Evolutionary conservation across 2,329 filamentous ascomycete species (phyloP), one percentile per base, ranked within the genome.

Genomic region (Calonectria pteridis): DNA sequence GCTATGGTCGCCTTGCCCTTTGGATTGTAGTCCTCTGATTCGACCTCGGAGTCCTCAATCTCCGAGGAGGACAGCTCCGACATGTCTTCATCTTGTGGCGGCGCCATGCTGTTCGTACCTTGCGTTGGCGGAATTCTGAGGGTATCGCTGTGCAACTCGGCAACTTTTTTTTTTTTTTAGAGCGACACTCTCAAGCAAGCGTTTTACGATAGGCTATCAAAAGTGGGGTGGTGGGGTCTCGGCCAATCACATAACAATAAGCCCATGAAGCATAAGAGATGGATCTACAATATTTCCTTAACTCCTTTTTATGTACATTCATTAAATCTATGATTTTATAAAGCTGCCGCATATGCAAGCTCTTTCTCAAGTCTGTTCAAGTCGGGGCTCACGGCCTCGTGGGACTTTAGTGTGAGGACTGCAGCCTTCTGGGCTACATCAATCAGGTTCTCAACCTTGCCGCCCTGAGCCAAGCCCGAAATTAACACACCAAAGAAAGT

Each of bases 401-500:
- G 86, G 82, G 94, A 95, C 83, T 90, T 93, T 80, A 99, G 85
- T 18, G 95, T 97, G 85, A 95, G 85, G 0, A 94, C 91, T 4
- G 96, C 95, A 3, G 94, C 96, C 80, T 89, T 89, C 85, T 98
- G 97, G 35, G 96, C 96, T 43, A 97, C 84, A 71, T 92, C 88
- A n/a, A 99, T 87, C 69, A 97, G 83, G 59, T 93, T 89, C 80
- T 92, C 85, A 73, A 90, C 82, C 73, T 85, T 85, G 4, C 88
- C 89, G 0, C 89, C 89, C 79, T 88, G 90, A 0, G 92, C 92
- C 77, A 98, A 83, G 0, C 94, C 95, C 1, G 95, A 93, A n/a
- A 98, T 87, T 70, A 98, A 79, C 18, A 95, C 93, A 0, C 96
- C 97, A 11, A 97, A 87, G 83, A 98, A 96, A 0, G 97, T 98